Base-by-base conservation (phyloP, 1,284 basidiomycete genomes). In the Cryptococcus wingfieldii region DNA sequence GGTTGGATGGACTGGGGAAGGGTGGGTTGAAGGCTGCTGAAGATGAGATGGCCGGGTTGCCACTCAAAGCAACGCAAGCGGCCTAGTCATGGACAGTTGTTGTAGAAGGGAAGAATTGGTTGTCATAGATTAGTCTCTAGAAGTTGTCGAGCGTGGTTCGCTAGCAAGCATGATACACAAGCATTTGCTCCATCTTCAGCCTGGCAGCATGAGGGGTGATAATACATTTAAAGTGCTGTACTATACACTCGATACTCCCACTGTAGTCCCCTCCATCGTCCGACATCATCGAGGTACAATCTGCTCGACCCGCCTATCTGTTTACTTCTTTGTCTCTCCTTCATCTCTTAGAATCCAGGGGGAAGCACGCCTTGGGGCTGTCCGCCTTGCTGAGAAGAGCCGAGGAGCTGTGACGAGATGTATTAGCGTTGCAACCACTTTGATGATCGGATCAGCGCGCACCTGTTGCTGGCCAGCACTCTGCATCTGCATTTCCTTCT, bases 401-500 rank as follows among this genome's bases (percentile, higher is more conserved):
- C 66, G 43, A 68, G 58, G 41, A 70, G 62, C 70, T 65, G 3
- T 5, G 46, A 38, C 8, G 9, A 10, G 31, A 44, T 43, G 13
- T 34, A n/a, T 54, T 38, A 49, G 39, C 34, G 10, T 7, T 42
- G 49, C 25, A 16, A n/a, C 44, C 47, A 47, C 4, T 8, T 42
- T 34, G 34, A 16, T 14, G 23, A 23, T 38, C 16, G 37, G 39
- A 23, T 5, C 53, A 4, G 4, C 27, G 82, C 83, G 60, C 59
- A 90, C 90, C 83, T 89, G 87, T 78, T 94, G 90, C 18, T 86
- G 86, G 41, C 93, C 93, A 71, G 90, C 86, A 75, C 92, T 91
- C 77, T 96, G 92, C 51, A 90, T 89, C 65, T 90, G 80, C 83
- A 93, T 86, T 77, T 98, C 93, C 79, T 90, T 88, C 79, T 98